Conservation (phyloP, 2,329 filamentous ascomycete genomes). For the Fusarium compactum region DNA sequence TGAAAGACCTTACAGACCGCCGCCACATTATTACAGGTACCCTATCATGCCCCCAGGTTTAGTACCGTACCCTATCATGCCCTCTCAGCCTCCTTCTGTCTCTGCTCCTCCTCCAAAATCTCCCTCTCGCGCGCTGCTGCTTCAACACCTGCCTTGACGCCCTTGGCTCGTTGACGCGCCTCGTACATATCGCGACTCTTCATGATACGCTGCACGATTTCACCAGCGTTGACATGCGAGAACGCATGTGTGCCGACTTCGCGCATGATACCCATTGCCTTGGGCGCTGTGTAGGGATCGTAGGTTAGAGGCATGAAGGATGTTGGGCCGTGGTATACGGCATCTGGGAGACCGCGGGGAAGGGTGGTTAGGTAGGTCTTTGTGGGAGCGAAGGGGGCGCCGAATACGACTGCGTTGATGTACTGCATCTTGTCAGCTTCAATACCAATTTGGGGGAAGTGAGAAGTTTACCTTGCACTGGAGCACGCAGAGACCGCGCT, state of each 20-base stretch:
- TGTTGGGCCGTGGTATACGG: slow-evolving; percentile 96
- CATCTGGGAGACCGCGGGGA: slow-evolving; percentile 79
- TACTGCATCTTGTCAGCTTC: slow-evolving; percentile 66
- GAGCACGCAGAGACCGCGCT: slow-evolving; percentile 92
- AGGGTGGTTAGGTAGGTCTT: slow-evolving; percentile 79
- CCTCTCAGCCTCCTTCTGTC: slow-evolving; percentile 59
- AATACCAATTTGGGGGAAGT: neutral
- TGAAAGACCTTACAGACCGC: slow-evolving; percentile 43
- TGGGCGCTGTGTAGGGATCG: slow-evolving; percentile 84
- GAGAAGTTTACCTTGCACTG: slow-evolving; percentile 81
- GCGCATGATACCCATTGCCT: slow-evolving; percentile 84
- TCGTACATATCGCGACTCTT: slow-evolving; percentile 89
- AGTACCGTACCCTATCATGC: slow-evolving; percentile 13
- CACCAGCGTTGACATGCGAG: slow-evolving; percentile 87
- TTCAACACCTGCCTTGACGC: slow-evolving; percentile 85
- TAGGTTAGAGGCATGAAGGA: slow-evolving; percentile 86
- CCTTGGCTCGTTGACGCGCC: slow-evolving; percentile 89
- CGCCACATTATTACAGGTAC: slow-evolving; percentile 22
- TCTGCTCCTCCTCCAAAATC: slow-evolving; percentile 70
- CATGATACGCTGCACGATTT: slow-evolving; percentile 92
- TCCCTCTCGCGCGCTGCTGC: slow-evolving; percentile 72
- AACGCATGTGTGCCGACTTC: slow-evolving; percentile 84
- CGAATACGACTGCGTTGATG: slow-evolving; percentile 88
- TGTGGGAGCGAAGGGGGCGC: slow-evolving; percentile 89
- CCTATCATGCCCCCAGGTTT: neutral